Evolutionary conservation across 202 grass and related monocot species (phyloP).

Genomic region (Sporobolus alterniflorus): DNA sequence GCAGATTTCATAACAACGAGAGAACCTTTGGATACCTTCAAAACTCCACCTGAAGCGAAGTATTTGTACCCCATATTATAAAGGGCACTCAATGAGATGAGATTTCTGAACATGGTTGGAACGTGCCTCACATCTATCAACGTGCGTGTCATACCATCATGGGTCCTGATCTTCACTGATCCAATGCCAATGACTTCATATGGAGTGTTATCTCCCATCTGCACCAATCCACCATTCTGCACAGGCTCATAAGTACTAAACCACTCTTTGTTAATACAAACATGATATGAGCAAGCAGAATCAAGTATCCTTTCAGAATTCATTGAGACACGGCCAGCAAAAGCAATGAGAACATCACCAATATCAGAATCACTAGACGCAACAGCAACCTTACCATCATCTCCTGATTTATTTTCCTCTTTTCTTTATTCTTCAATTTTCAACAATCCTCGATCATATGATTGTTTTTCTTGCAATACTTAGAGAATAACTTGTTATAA

Average conservation of each 20-base stretch:
- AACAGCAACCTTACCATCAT: neutral
- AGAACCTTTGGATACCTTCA: too few relatives aligned
- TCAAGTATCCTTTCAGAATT: neutral
- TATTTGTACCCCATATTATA: too few relatives aligned
- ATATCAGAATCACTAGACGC: neutral
- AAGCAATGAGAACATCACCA: neutral
- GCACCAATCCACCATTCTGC: neutral
- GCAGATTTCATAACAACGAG: too few relatives aligned
- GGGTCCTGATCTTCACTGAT: too few relatives aligned
- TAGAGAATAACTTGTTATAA: slow-evolving; percentile 17
- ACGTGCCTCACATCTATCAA: too few relatives aligned
- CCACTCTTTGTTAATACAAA: neutral
- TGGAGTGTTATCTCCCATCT: too few relatives aligned
- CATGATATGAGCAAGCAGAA: neutral
- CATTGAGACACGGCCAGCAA: neutral
- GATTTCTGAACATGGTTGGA: too few relatives aligned
- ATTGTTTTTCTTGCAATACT: slow-evolving; percentile 4
- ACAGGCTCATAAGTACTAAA: neutral
- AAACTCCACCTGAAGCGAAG: too few relatives aligned
- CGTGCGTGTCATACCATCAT: too few relatives aligned
- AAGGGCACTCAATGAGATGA: too few relatives aligned
- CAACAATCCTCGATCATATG: neutral
- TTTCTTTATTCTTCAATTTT: neutral
- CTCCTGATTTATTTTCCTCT: neutral
- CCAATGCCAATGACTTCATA: too few relatives aligned